Evolutionary conservation across 176 grass and related monocot genomes (phyloP).

Genomic region (Oryza longistaminata): DNA sequence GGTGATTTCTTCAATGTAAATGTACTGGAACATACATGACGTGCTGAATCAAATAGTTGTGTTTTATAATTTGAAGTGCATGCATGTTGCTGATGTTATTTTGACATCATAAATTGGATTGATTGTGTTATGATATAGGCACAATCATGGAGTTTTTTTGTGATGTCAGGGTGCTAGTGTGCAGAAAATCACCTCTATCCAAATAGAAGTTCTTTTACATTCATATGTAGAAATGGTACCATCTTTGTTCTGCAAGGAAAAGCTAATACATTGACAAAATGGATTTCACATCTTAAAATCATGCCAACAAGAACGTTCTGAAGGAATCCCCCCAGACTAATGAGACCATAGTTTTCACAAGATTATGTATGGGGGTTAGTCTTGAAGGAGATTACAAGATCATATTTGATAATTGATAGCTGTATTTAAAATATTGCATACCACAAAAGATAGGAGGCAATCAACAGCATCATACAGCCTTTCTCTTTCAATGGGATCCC

Average conservation of each 20-base stretch:
- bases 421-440: neutral
- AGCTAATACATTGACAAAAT: neutral
- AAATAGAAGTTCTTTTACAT: slow-evolving; percentile 41
- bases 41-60: no score
- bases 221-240: slow-evolving; percentile 54
- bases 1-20: neutral
- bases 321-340: no score
- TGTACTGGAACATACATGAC: neutral
- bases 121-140: no score
- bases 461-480: neutral
- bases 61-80: no score
- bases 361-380: no score
- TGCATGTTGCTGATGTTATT: no score
- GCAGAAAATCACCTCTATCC: slow-evolving; percentile 49
- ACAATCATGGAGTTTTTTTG: no score
- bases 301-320: no score
- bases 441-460: neutral
- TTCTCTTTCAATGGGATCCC: neutral
- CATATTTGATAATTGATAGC: neutral
- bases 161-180: no score
- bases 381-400: neutral
- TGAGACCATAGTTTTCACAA: neutral
- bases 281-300: no score
- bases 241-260: slow-evolving; percentile 43
- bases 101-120: no score